Base-by-base conservation (phyloP, 2,329 filamentous ascomycete species). In the Arthrobotrys megalospora region DNA sequence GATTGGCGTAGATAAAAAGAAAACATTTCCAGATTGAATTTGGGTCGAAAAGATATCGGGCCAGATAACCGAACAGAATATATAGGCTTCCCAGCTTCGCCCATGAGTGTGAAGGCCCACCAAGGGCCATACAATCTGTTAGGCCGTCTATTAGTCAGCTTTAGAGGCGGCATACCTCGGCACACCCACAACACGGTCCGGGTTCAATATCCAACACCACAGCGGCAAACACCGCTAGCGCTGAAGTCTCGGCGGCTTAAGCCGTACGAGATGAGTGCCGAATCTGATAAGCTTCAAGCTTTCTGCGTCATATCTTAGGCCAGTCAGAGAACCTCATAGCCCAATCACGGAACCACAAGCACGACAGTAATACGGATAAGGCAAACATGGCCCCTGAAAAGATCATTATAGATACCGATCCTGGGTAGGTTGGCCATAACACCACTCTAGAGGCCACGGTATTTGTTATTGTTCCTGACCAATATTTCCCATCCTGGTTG, bases 351-450 rank as follows among this genome's bases (percentile, higher is more conserved):
- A 28, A 28, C 24, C 24, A 28, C 24, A 28, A 28, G 24, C n/a
- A n/a, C n/a, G 24, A 28, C 24, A 28, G 24, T 28, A 28, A 28
- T 5, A 43, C 34, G 32, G n/a, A 43, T 28, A 53, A 19, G 55
- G 8, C n/a, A 67, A 36, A 55, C 6, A 92, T 93, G 91, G 87
- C 89, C 69, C 88, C 90, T 32, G 90, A 89, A 81, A 90, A 89
- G 82, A 91, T 99, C 81, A 97, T 99, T 82, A 96, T 99, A 82
- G 96, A 99, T 83, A 98, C 95, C 1, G 96, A 98, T 84, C 95
- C 95, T 81, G 86, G 94, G 80, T 81, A 38, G 12, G 72, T 79
- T 11, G 12, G 32, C 34, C 21, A 36, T 36, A n/a, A 19, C 14
- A 16, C 14, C 12, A 11, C 41, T 72, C 36, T 47, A 12, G 32